Conservation (phyloP, 2,329 filamentous ascomycete species). For the Triangularia verruculosa region DNA sequence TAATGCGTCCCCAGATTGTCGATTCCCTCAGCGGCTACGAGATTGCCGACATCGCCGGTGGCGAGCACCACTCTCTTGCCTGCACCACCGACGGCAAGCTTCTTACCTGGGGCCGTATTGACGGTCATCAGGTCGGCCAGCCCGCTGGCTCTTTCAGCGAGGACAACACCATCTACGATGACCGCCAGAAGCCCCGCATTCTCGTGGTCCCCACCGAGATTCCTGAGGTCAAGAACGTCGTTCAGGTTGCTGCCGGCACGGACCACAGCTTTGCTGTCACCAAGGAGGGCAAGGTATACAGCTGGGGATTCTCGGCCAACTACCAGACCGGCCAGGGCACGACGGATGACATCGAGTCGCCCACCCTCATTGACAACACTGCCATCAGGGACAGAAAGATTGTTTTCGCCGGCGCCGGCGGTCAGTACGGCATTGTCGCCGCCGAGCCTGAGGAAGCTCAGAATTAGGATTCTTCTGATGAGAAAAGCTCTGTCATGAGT, state of each 20-base stretch:
- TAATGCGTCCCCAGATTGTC: conserved; percentile 69
- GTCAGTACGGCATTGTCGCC: conserved; percentile 72
- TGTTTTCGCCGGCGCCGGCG: conserved; percentile 78
- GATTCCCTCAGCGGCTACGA: conserved; percentile 59
- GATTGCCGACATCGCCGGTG: conserved; percentile 66
- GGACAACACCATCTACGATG: conserved; percentile 62
- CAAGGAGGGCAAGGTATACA: conserved; percentile 65
- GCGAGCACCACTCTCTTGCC: conserved; percentile 70
- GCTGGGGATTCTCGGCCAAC: conserved; percentile 77
- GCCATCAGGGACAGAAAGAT: conserved; percentile 74
- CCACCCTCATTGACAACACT: conserved; percentile 80
- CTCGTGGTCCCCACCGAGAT: conserved; percentile 63
- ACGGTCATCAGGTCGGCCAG: conserved; percentile 55
- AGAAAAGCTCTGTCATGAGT: neutral
- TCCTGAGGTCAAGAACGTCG: conserved; percentile 53
- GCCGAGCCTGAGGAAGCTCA: conserved; percentile 35
- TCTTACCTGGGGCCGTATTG: conserved; percentile 59
- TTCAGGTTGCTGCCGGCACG: conserved; percentile 59
- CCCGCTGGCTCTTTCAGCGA: conserved; percentile 53
- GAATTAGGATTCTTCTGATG: neutral
- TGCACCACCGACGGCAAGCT: conserved; percentile 56
- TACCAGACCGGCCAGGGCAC: conserved; percentile 78
- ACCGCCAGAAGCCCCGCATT: conserved; percentile 65
- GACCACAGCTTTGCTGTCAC: conserved; percentile 74
- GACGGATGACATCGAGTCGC: conserved; percentile 74